These are phyloP conservation scores for Taphrina pruni DNA, from an alignment of 1,139 yeast genomes.

Conservation along the genomic window DNA sequence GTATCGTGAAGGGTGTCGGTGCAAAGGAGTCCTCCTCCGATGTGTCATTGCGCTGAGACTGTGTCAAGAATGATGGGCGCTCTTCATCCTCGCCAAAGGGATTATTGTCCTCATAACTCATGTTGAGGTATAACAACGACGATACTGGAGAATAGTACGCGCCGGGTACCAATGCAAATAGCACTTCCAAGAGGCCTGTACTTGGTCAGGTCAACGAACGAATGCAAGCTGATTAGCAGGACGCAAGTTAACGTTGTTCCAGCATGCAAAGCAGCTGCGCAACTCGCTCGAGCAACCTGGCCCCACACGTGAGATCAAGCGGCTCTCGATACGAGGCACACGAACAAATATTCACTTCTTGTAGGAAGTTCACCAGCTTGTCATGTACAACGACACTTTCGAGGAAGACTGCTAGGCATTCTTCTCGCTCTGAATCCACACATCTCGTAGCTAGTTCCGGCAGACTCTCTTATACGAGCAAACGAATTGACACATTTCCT, in stretches of 20 bases:
- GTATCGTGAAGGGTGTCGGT: slow-evolving; percentile 34
- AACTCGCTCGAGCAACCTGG: not conserved
- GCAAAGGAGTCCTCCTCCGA: slow-evolving; percentile 2
- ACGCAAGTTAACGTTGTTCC: not conserved
- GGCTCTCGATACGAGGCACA: not conserved
- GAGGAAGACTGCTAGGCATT: not conserved
- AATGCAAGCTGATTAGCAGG: not conserved
- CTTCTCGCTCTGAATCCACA: not conserved
- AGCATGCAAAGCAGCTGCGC: not conserved
- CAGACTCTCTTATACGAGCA: not conserved
- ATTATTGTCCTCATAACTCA: slow-evolving; percentile 53
- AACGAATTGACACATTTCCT: too few relatives aligned
- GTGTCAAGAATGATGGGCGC: slow-evolving; percentile 29
- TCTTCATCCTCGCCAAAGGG: slow-evolving; percentile 53
- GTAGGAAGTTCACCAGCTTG: too few relatives aligned
- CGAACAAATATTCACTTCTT: not conserved
- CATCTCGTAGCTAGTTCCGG: too few relatives aligned
- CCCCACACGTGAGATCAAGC: slow-evolving; percentile 12
- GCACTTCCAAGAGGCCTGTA: too few relatives aligned
- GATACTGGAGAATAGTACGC: too few relatives aligned
- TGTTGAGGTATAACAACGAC: not conserved
- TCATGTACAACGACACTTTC: too few relatives aligned
- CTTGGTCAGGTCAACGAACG: too few relatives aligned
- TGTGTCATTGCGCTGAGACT: slow-evolving; percentile 28
- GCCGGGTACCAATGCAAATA: too few relatives aligned